A percentile compares a stretch with the other conserved stretches of the same genome.
Conservation (phyloP, 2,329 filamentous ascomycete species). For the Aureobasidium uvarum region DNA sequence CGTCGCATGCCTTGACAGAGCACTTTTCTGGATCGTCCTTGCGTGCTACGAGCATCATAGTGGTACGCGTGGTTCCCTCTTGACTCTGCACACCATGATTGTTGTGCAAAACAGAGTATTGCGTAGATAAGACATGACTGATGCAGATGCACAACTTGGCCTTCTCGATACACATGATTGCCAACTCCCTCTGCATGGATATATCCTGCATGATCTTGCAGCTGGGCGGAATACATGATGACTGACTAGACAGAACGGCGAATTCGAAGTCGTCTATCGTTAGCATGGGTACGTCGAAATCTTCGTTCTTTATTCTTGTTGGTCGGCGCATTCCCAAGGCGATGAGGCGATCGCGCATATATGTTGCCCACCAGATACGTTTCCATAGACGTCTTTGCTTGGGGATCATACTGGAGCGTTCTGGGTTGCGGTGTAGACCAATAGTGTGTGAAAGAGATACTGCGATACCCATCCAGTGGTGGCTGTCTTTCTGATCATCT, state of each 20-base stretch:
- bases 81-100: constrained; percentile 70
- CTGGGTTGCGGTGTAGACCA: constrained; percentile 82
- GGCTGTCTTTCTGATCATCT: constrained; percentile 95
- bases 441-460: constrained; percentile 92
- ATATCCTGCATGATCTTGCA: constrained; percentile 70
- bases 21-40: constrained; percentile 79
- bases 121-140: constrained; percentile 82
- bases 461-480: constrained; percentile 98
- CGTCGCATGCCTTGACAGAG: constrained; percentile 74
- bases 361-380: constrained; percentile 96
- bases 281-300: constrained; percentile 92
- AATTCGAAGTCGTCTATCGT: constrained; percentile 82
- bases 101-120: constrained; percentile 87
- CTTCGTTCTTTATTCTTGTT: constrained; percentile 87
- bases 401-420: constrained; percentile 69
- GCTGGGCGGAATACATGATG: constrained; percentile 58
- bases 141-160: constrained; percentile 86
- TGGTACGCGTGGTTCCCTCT: constrained; percentile 65
- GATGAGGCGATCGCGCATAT: constrained; percentile 90
- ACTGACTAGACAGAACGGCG: constrained; percentile 41
- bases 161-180: constrained; percentile 87
- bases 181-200: constrained; percentile 72
- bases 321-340: constrained; percentile 91
- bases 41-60: constrained; percentile 89
- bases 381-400: constrained; percentile 84